A percentile compares a stretch with the other conserved stretches of the same genome.
Evolutionary conservation across 73 alveolate genomes (phyloP).

Genomic region (Symbiodinium pilosum): DNA sequence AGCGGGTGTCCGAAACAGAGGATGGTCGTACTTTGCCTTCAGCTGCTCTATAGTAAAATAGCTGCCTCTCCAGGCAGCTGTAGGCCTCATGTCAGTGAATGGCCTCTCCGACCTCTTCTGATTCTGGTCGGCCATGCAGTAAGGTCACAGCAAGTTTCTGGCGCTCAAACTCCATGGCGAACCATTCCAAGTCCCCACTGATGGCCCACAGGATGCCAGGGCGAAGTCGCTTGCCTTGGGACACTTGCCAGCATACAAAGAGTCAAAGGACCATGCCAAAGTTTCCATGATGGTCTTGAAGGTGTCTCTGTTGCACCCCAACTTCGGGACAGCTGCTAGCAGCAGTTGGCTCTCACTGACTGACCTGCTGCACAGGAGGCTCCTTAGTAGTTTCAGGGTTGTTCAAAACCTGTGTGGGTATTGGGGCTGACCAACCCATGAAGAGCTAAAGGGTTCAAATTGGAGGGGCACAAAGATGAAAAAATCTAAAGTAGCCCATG

Average conservation of each 20-base stretch:
- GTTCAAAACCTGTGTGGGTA: no score
- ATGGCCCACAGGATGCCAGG: neutral
- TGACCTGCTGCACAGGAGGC: neutral
- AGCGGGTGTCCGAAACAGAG: neutral
- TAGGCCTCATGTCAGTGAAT: slow-evolving; percentile 16
- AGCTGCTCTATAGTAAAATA: neutral
- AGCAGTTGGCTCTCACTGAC: slow-evolving; percentile 40
- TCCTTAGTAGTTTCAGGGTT: no score
- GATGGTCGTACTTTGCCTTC: slow-evolving; percentile 6
- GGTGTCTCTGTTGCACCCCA: neutral
- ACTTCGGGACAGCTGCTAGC: slow-evolving; percentile 46
- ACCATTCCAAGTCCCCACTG: slow-evolving; percentile 10
- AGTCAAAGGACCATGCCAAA: slow-evolving; percentile 29
- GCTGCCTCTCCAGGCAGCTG: neutral
- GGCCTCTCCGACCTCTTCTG: neutral
- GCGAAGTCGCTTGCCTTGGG: neutral
- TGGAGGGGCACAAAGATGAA: no score
- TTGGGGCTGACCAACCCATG: no score
- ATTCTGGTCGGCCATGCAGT: slow-evolving; percentile 27
- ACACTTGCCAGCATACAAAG: neutral
- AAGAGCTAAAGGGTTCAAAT: no score
- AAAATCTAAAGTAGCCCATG: no score
- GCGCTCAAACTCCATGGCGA: neutral
- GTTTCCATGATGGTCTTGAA: neutral
- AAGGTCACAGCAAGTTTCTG: neutral